Evolutionary conservation across 2,329 filamentous ascomycete genomes (phyloP).

Genomic region (Fusarium heterosporum): DNA sequence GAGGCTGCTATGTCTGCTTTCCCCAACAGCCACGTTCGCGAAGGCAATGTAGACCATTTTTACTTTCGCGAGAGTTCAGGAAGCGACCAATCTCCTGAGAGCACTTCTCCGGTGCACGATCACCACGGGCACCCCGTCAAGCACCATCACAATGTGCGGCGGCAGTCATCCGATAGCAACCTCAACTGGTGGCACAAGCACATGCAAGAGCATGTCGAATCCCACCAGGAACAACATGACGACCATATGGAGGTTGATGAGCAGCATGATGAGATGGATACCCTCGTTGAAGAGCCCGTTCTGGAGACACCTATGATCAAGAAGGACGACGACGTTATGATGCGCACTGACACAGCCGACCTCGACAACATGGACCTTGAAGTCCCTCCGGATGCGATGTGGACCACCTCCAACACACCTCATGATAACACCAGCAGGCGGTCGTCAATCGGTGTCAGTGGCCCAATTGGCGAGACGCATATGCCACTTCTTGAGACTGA

Average conservation of each 20-base stretch:
- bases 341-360: slow-evolving; percentile 55
- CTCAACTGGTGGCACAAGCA: slow-evolving; percentile 81
- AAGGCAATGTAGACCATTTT: slow-evolving; percentile 79
- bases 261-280: slow-evolving; percentile 41
- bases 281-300: slow-evolving; percentile 37
- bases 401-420: slow-evolving; percentile 54
- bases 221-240: slow-evolving; percentile 61
- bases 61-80: slow-evolving; percentile 73
- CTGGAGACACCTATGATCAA: slow-evolving; percentile 26
- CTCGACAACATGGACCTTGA: slow-evolving; percentile 58
- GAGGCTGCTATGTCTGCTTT: slow-evolving; percentile 82
- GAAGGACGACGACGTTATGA: slow-evolving; percentile 44
- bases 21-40: slow-evolving; percentile 75
- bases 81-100: slow-evolving; percentile 61
- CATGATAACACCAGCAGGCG: slow-evolving; percentile 40
- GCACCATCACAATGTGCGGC: slow-evolving; percentile 52
- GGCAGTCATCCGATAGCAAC: slow-evolving; percentile 72
- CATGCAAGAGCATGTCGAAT: slow-evolving; percentile 81
- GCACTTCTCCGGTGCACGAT: slow-evolving; percentile 51
- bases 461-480: slow-evolving; percentile 45
- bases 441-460: slow-evolving; percentile 45
- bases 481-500: slow-evolving; percentile 44
- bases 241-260: slow-evolving; percentile 48
- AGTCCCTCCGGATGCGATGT: slow-evolving; percentile 56
- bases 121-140: slow-evolving; percentile 44